Percentiles rank a stretch among this genome's conserved stretches.
phyloP scores from a whole-genome alignment of 2,329 filamentous ascomycete species.

The Xylaria sp. region DNA sequence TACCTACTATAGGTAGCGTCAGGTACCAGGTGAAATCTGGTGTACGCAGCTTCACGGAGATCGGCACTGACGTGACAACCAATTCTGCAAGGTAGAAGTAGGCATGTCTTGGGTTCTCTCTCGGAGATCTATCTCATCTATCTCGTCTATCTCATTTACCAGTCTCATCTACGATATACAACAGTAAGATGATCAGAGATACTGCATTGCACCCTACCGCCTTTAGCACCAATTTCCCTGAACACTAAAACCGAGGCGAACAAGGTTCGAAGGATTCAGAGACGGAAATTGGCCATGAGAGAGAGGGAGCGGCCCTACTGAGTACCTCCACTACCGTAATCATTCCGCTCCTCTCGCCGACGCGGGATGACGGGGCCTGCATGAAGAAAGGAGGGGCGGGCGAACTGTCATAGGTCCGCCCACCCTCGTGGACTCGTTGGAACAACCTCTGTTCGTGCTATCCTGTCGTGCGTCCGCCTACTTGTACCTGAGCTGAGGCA shows the following conservation, averaged over 20 bases:
- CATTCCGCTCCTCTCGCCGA: slow-evolving; percentile 7
- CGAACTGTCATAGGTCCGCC: slow-evolving; percentile 5
- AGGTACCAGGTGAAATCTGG: background rate
- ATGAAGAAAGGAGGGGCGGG: slow-evolving; percentile 5
- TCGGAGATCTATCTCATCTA: background rate
- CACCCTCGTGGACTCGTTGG: background rate
- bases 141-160: no score
- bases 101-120: no score
- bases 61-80: slow-evolving; percentile 5
- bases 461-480: background rate
- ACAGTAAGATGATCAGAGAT: background rate
- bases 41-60: slow-evolving; percentile 3
- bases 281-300: slow-evolving; percentile 13
- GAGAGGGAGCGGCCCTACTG: no score
- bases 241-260: background rate
- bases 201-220: background rate
- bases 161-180: no score
- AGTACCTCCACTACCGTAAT: no score
- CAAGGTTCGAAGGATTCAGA: slow-evolving; percentile 6
- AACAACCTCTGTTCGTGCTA: background rate
- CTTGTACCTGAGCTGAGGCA: no score
- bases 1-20: background rate
- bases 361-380: slow-evolving; percentile 11
- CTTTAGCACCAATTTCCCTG: no score
- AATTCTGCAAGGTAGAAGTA: no score